phyloP scores from a whole-genome alignment of 2,329 filamentous ascomycete genomes.

The Mycosphaerella sp. region DNA sequence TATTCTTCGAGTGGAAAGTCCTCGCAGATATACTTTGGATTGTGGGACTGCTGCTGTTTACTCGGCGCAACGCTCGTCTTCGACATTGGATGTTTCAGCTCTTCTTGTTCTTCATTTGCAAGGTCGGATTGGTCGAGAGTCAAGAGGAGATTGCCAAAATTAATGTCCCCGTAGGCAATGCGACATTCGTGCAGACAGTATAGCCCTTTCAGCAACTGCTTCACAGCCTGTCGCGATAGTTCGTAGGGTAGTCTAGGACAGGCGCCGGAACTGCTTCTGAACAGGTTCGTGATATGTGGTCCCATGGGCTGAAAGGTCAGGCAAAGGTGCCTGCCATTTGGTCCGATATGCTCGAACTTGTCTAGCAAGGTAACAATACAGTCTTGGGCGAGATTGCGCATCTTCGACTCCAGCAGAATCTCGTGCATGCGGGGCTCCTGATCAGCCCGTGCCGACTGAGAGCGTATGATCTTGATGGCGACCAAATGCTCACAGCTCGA shows the following conservation, averaged over 20 bases:
- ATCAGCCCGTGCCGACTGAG: background rate
- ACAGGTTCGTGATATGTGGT: background rate
- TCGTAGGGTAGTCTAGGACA: background rate
- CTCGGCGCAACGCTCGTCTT: background rate
- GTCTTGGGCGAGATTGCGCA: background rate
- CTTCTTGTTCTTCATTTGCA: background rate
- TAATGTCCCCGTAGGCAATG: conserved; percentile 3
- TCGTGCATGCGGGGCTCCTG: background rate
- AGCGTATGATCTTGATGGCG: conserved; percentile 3
- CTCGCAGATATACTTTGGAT: background rate
- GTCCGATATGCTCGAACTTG: conserved; percentile 2
- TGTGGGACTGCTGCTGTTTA: background rate
- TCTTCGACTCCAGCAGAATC: background rate
- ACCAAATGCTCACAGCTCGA: background rate
- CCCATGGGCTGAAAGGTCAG: background rate
- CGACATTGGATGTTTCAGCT: background rate
- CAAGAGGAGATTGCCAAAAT: conserved; percentile 2
- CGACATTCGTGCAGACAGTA: background rate
- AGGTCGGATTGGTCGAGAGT: background rate
- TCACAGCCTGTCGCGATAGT: background rate
- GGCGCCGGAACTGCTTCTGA: background rate
- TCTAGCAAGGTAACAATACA: conserved; percentile 2
- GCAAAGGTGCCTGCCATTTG: conserved; percentile 8
- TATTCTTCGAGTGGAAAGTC: conserved; percentile 2
- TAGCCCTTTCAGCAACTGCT: conserved; percentile 5